Percentiles rank a stretch among this genome's conserved stretches.
Evolutionary conservation across 306 rosid species (phyloP).

Genomic region (Heteromeles arbutifolia): DNA sequence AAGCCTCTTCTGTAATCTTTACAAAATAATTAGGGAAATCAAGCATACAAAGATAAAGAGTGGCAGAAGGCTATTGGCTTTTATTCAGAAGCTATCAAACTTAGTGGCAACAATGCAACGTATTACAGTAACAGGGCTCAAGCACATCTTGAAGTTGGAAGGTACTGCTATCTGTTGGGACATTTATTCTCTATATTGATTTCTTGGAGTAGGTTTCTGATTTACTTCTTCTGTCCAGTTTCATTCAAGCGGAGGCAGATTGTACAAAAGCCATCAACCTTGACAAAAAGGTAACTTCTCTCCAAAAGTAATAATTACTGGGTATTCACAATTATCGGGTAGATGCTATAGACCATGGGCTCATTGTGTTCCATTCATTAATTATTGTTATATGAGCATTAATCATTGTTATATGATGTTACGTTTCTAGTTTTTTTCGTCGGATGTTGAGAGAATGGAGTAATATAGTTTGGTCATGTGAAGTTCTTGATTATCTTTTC

Average conservation of each 20-base stretch:
- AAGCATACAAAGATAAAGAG: conserved; percentile 87
- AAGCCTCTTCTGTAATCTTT: neutral
- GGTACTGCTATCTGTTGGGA: conserved; percentile 36
- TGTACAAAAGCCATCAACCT: conserved; percentile 72
- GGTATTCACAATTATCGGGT: neutral
- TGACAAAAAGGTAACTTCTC: conserved; percentile 74
- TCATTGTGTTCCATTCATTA: neutral
- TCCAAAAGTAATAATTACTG: neutral
- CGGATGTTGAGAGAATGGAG: neutral
- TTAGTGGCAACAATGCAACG: conserved; percentile 61
- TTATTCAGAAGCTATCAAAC: conserved; percentile 92
- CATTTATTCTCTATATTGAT: conserved; percentile 1
- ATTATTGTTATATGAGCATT: neutral
- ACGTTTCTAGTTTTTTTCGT: neutral
- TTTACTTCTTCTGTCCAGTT: conserved; percentile 42
- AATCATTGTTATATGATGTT: neutral
- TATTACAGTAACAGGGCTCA: conserved; percentile 93
- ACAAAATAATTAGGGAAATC: conserved; percentile 59
- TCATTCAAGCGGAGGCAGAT: conserved; percentile 78
- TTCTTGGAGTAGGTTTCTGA: conserved; percentile 18
- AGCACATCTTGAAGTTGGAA: conserved; percentile 74
- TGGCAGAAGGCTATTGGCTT: conserved; percentile 86
- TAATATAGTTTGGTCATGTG: neutral
- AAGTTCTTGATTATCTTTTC: neutral
- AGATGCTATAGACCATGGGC: neutral